Base-by-base conservation (phyloP, 805 yeast species). In the Zygosaccharomyces bailii region DNA sequence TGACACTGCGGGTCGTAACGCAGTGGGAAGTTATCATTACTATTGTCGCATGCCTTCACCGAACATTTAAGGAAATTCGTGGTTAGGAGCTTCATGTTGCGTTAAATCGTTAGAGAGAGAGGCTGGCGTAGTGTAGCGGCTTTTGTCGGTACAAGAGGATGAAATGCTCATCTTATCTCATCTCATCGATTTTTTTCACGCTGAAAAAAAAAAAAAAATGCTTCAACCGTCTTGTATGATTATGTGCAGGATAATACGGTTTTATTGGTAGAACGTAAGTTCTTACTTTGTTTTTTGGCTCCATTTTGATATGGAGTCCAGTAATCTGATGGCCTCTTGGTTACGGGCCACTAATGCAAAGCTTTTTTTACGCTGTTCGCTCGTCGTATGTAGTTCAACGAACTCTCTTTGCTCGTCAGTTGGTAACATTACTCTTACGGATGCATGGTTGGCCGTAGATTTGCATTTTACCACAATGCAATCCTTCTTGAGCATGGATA, bases 31-130 rank as follows among this genome's bases (percentile, higher is more conserved):
- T 95, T 79, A 4, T 80, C 78, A 10, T 78, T 76, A 4, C 91
- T 76, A 10, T 80, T 69, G 35, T 83, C 88, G 61, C 99, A 93
- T 1, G 80, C 57, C 59, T 84, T 82, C 49, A 88, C 85, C 0
- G 98, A 89, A 67, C 99, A 93, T 63, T 84, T 88, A 50, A 93
- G 95, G 67, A 93, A 93, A 67, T 93, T 93, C 9, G 97, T 86
- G n/a, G 99, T 91, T 20, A 93, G 71, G 58, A 91, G 80, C 69
- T 93, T 91, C 99, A 91, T 91, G n/a, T n/a, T n/a, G n/a, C n/a
- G n/a, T n/a, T n/a, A n/a, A n/a, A n/a, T n/a, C n/a, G n/a, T n/a
- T n/a, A n/a, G n/a, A n/a, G n/a, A n/a, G n/a, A n/a, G n/a, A n/a
- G n/a, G n/a, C 4, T 27, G 16, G 31, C 3, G 13, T n/a, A 27